These are phyloP conservation scores for Pichia sp. DNA, from an alignment of 1,139 yeast species.

Conservation along the genomic window DNA sequence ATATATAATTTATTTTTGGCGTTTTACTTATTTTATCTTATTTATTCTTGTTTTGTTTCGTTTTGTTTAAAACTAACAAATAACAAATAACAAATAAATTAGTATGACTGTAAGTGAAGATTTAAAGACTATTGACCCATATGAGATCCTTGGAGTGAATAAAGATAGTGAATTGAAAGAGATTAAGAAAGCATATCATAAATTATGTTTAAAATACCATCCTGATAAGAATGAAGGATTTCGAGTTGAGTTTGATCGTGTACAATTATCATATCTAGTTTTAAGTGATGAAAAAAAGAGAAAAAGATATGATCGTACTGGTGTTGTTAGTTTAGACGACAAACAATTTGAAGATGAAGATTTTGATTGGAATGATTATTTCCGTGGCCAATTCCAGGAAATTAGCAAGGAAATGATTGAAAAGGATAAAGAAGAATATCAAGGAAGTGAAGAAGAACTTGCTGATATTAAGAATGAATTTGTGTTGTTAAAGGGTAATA, in stretches of 20 bases:
- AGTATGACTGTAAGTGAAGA: too few relatives aligned
- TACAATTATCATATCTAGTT: slow-evolving; percentile 72
- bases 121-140: slow-evolving; percentile 40
- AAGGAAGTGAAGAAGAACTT: slow-evolving; percentile 59
- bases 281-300: slow-evolving; percentile 55
- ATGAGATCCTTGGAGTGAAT: slow-evolving; percentile 47
- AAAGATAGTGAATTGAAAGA: slow-evolving; percentile 42
- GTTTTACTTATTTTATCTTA: too few relatives aligned
- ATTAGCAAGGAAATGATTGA: slow-evolving; percentile 71
- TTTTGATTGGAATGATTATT: slow-evolving; percentile 59
- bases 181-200: slow-evolving; percentile 68
- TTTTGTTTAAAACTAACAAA: too few relatives aligned
- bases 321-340: slow-evolving; percentile 45
- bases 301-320: slow-evolving; percentile 60
- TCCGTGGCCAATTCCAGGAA: slow-evolving; percentile 40
- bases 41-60: too few relatives aligned
- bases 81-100: too few relatives aligned
- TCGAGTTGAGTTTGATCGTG: slow-evolving; percentile 47
- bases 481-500: slow-evolving; percentile 59
- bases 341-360: slow-evolving; percentile 36
- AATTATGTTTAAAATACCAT: slow-evolving; percentile 61
- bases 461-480: slow-evolving; percentile 59
- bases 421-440: slow-evolving; percentile 61
- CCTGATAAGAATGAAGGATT: slow-evolving; percentile 60
- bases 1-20: too few relatives aligned